Conservation (phyloP, 1,284 basidiomycete species). For the Porodaedalea pini region DNA sequence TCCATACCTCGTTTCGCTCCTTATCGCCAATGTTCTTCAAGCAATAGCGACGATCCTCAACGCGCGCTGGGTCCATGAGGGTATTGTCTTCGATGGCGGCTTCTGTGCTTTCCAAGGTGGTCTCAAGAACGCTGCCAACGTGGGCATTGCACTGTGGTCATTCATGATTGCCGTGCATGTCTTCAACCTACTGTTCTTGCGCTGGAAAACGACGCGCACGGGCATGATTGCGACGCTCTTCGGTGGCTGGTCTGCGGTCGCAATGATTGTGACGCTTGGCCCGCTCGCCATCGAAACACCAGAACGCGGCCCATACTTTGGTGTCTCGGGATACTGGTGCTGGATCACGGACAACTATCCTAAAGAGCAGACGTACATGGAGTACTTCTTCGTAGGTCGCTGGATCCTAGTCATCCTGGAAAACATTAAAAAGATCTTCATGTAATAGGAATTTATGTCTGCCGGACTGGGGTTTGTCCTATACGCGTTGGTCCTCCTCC, state of each 20-base stretch:
- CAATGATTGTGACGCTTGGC: conserved; percentile 35
- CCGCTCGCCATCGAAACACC: conserved; percentile 35
- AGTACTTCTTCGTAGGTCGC: conserved; percentile 48
- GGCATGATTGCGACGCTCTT: conserved; percentile 30
- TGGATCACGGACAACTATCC: conserved; percentile 46
- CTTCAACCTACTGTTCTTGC: conserved; percentile 42
- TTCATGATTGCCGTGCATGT: conserved; percentile 39
- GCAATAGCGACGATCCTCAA: conserved; percentile 39
- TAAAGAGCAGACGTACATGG: conserved; percentile 38
- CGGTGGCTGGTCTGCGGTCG: conserved; percentile 36
- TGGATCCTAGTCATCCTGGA: too few species aligned
- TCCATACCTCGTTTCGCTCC: conserved; percentile 36
- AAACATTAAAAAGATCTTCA: too few species aligned
- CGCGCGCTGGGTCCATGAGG: conserved; percentile 36
- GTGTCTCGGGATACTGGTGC: conserved; percentile 41
- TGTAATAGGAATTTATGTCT: conserved; percentile 33
- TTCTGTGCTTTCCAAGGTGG: conserved; percentile 42
- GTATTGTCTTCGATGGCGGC: conserved; percentile 32
- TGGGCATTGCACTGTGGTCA: conserved; percentile 42
- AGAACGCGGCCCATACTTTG: conserved; percentile 39
- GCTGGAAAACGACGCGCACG: conserved; percentile 26
- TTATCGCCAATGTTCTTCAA: conserved; percentile 42
- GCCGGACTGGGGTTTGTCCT: conserved; percentile 32
- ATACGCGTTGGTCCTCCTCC: conserved; percentile 32
- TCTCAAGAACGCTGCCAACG: conserved; percentile 42